Base-by-base conservation (phyloP, 2,329 filamentous ascomycete genomes). In the Penicillium sp. region DNA sequence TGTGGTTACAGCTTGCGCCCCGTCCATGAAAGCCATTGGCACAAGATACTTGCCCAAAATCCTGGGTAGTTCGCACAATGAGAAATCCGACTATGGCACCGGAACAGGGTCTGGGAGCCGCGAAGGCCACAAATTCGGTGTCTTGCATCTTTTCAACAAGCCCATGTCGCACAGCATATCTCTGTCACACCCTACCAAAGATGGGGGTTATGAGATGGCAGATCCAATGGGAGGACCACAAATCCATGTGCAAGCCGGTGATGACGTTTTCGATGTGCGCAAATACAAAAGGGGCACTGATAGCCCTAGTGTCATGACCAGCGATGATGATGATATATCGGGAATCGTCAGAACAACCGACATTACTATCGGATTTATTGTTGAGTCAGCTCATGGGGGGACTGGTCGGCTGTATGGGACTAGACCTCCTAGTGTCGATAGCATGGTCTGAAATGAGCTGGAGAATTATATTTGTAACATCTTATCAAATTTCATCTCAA, bases 1-100 rank as follows among this genome's bases (percentile, higher is more conserved):
- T 4, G 61, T 70, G 6, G 51, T 71, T 10, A 58, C 66, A n/a
- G 69, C 67, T 14, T 71, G 65, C 32, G 68, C 49, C 0, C 67
- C 69, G 0, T 64, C 65, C 1, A 54, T 69, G 54, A 71, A 70
- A 49, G 55, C 63, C 2, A 67, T 64, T 40, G 29, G 38, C 44
- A 48, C 36, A 9, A 27, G 38, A 49, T 63, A 59, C 44, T 47
- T 65, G 2, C 63, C 63, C 14, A 49, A 45, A 10, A 45, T 66
- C 0, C 60, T 66, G 4, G 63, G 59, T 24, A 61, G 58, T 13
- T 64, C 62, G 5, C 47, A 32, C 24, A 34, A 18, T 18, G 29
- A 16, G 52, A 57, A 44, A 24, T 60, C 56, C 9, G 39, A 50
- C 22, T 59, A 61, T 42, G 55, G 55, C 0, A 42, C 44, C 21